These are phyloP conservation scores for Kodamaea fungicola DNA, from an alignment of 1,139 yeast genomes.

Conservation along the genomic window DNA sequence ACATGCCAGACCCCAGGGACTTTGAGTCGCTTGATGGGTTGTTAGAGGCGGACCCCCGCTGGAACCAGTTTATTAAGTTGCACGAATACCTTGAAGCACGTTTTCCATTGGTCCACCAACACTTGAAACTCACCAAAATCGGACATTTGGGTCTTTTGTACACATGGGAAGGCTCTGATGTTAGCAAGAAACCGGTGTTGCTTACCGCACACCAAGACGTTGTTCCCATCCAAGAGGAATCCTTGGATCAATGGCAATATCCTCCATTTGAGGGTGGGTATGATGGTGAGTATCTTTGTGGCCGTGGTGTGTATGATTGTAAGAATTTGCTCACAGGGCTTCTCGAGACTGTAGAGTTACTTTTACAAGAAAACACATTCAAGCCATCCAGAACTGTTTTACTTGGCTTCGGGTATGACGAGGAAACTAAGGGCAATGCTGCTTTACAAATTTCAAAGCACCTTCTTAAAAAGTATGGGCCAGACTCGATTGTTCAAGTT, in stretches of 20 bases:
- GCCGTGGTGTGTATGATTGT: constrained; percentile 49
- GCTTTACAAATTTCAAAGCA: constrained; percentile 29
- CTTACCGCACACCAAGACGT: constrained; percentile 51
- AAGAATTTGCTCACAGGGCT: constrained; percentile 41
- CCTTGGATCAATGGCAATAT: constrained; percentile 38
- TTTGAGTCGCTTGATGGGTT: constrained; percentile 16
- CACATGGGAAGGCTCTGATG: constrained; percentile 33
- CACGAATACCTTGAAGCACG: constrained; percentile 26
- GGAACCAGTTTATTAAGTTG: constrained; percentile 30
- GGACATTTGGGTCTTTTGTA: constrained; percentile 33
- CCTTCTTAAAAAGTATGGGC: constrained; percentile 34
- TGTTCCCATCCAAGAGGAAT: constrained; percentile 44
- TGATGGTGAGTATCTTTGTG: constrained; percentile 39
- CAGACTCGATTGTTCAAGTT: constrained; percentile 37
- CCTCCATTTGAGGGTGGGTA: constrained; percentile 43
- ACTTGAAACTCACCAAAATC: constrained; percentile 27
- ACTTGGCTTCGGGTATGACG: constrained; percentile 48
- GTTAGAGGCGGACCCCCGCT: constrained; percentile 19
- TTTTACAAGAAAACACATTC: constrained; percentile 33
- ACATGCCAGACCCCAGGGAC: constrained; percentile 23
- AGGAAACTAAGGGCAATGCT: constrained; percentile 42
- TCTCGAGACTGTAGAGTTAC: constrained; percentile 39
- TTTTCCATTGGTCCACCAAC: constrained; percentile 31
- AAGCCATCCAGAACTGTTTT: constrained; percentile 40
- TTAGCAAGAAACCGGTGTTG: constrained; percentile 33